Evolutionary conservation across 306 rosid species (phyloP).

Genomic region (Vachellia pachyceras): DNA sequence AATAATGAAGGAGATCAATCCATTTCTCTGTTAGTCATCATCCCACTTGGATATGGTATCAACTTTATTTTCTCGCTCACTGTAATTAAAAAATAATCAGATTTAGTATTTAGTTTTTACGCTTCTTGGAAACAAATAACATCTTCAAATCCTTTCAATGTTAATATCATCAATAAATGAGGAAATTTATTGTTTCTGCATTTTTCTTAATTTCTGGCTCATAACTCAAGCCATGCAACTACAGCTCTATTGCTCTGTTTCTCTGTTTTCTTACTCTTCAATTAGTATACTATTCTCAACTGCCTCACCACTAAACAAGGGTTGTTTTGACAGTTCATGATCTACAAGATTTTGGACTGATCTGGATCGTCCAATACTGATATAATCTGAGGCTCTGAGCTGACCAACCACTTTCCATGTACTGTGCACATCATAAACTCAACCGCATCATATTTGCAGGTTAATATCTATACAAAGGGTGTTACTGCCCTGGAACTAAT

Average conservation of each 20-base stretch:
- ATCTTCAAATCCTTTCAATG: neutral
- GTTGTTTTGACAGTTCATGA: neutral
- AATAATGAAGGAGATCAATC: neutral
- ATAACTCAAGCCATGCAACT: neutral
- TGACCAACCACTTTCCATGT: neutral
- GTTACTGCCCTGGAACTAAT: neutral
- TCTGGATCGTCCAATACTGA: too few species aligned
- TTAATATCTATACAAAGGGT: neutral
- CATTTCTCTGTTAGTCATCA: neutral
- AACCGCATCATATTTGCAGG: neutral
- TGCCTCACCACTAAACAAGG: neutral
- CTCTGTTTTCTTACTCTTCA: neutral
- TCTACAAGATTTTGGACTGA: neutral
- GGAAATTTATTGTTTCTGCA: neutral
- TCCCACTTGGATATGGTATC: constrained; percentile 2
- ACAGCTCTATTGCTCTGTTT: neutral
- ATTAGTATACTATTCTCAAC: too few species aligned
- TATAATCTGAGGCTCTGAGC: too few species aligned
- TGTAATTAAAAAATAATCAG: neutral
- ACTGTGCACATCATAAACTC: neutral
- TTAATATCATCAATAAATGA: neutral
- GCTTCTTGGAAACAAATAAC: neutral
- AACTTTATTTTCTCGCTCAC: constrained; percentile 25
- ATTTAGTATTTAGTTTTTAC: neutral
- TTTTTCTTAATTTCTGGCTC: neutral